A percentile compares a stretch with the other conserved stretches of the same genome.
Evolutionary conservation across 2,329 filamentous ascomycete genomes (phyloP).

Genomic region (Sordariomycetes sp.): DNA sequence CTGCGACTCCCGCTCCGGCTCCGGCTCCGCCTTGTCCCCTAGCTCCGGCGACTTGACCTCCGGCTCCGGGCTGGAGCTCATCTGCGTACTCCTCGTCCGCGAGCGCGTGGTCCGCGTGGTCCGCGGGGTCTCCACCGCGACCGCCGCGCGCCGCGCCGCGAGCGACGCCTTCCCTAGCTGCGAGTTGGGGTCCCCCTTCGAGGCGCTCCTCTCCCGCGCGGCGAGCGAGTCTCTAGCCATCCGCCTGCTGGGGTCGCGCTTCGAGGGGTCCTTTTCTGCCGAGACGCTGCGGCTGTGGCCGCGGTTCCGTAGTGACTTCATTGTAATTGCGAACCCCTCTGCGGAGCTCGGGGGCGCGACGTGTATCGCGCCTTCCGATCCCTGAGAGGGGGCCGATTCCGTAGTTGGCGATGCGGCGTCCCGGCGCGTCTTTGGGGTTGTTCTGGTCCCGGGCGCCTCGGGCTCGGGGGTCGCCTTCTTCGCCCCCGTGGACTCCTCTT

Average conservation of each 20-base stretch:
- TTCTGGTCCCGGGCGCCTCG: background rate
- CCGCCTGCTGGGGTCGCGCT: constrained; percentile 2
- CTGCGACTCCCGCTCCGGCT: background rate
- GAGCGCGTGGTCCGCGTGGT: constrained; percentile 6
- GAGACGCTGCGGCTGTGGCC: background rate
- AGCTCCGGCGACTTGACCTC: background rate
- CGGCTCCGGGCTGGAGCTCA: constrained; percentile 4
- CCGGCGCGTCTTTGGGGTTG: background rate
- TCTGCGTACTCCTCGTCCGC: constrained; percentile 5
- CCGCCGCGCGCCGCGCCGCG: background rate
- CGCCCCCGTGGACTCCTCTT: background rate
- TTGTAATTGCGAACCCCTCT: constrained; percentile 3
- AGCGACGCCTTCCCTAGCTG: constrained; percentile 5
- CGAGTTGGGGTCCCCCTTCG: background rate
- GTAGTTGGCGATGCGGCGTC: background rate
- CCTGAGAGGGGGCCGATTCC: background rate
- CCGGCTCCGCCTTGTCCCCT: background rate
- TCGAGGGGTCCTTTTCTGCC: background rate
- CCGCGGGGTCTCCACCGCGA: background rate
- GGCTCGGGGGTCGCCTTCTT: background rate
- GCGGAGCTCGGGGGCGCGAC: background rate
- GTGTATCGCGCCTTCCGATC: background rate
- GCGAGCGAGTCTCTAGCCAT: constrained; percentile 5
- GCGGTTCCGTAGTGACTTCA: constrained; percentile 4
- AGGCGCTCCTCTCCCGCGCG: background rate